Evolutionary conservation across 2,329 filamentous ascomycete genomes (phyloP).

Genomic region (Helotiales sp.): DNA sequence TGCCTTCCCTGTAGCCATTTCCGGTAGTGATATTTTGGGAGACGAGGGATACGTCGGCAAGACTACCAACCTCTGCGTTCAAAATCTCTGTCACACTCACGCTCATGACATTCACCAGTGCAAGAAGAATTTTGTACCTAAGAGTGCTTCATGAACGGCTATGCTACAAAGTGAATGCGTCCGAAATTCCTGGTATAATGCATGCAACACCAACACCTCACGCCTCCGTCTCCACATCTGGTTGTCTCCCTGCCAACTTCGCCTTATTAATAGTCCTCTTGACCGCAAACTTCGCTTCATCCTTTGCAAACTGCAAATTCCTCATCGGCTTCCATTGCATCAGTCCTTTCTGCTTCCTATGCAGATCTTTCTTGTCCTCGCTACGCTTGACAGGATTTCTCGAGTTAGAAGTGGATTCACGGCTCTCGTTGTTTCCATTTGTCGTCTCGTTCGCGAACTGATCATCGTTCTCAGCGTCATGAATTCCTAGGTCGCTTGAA

Average conservation of each 20-base stretch:
- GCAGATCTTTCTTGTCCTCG: conserved; percentile 69
- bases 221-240: conserved; percentile 47
- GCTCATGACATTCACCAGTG: too few relatives aligned
- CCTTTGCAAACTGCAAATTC: conserved; percentile 82
- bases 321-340: conserved; percentile 96
- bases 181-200: not conserved
- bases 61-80: too few relatives aligned
- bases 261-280: conserved; percentile 76
- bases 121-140: too few relatives aligned
- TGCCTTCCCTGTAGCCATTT: too few relatives aligned
- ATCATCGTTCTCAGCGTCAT: conserved; percentile 46
- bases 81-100: too few relatives aligned
- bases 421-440: not conserved
- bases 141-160: too few relatives aligned
- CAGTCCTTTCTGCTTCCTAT: conserved; percentile 82
- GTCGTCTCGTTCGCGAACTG: not conserved
- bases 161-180: not conserved
- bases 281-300: conserved; percentile 79
- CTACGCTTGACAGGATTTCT: conserved; percentile 61
- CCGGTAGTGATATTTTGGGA: too few relatives aligned
- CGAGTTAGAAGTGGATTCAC: conserved; percentile 42
- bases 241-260: conserved; percentile 76
- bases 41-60: too few relatives aligned
- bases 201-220: conserved; percentile 5
- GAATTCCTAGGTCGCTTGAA: conserved; percentile 55